phyloP scores from a whole-genome alignment of 257 asterid species.

The Solanum sejunctum region DNA sequence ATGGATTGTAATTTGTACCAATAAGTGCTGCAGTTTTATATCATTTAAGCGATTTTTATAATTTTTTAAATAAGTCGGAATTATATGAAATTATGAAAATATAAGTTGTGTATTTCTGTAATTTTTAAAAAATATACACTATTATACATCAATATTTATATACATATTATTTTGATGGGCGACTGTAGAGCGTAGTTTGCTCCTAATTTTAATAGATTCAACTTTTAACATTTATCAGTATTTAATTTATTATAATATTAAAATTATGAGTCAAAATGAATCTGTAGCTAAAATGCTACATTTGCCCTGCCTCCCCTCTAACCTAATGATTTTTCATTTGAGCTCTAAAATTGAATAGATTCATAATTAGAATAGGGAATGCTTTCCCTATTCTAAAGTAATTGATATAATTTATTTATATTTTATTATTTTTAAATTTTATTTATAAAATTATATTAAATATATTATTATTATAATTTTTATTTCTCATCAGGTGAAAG shows the following conservation, averaged over 20 bases:
- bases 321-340: not conserved
- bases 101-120: too few species aligned
- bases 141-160: too few species aligned
- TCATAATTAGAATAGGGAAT: too few species aligned
- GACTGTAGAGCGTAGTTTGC: not conserved
- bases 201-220: not conserved
- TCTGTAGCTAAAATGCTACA: not conserved
- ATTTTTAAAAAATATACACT: too few species aligned
- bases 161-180: not conserved
- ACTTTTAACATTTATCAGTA: not conserved
- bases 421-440: not conserved
- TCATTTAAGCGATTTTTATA: too few species aligned
- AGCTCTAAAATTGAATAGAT: not conserved
- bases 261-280: too few species aligned
- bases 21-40: too few species aligned
- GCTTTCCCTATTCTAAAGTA: not conserved
- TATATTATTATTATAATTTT: not conserved
- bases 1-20: too few species aligned
- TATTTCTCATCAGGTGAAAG: not conserved
- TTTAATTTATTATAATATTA: not conserved
- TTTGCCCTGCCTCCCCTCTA: not conserved
- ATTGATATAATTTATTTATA: too few species aligned
- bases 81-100: too few species aligned
- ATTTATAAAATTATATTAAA: accelerated
- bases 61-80: too few species aligned